Evolutionary conservation across 2,329 filamentous ascomycete genomes (phyloP).

Genomic region (Calonectria leucothoes): DNA sequence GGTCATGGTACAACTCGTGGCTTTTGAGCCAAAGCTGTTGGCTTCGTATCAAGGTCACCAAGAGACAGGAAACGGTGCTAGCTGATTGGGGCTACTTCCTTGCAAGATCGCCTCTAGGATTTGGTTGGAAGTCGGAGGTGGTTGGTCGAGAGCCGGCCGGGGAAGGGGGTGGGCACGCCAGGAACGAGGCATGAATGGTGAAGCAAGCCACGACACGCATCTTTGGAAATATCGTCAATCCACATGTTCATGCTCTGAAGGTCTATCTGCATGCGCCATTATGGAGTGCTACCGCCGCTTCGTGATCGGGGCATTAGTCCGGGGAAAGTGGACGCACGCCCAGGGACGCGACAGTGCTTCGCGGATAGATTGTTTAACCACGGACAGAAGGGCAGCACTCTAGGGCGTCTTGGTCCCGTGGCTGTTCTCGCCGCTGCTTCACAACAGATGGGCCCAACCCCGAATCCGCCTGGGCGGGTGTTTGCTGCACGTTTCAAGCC

Average conservation of each 20-base stretch:
- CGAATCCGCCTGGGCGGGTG: background rate
- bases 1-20: slow-evolving; percentile 3
- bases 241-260: background rate
- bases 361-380: background rate
- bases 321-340: slow-evolving; percentile 13
- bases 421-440: background rate
- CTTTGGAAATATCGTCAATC: background rate
- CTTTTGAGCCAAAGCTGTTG: background rate
- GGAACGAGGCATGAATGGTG: background rate
- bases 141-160: background rate
- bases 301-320: slow-evolving; percentile 2
- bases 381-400: background rate
- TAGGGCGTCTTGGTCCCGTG: background rate
- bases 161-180: background rate
- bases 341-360: background rate
- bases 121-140: background rate
- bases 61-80: background rate
- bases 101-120: slow-evolving; percentile 2
- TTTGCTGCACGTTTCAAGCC: background rate
- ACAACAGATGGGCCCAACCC: background rate
- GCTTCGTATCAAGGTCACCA: background rate
- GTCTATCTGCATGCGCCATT: background rate
- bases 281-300: background rate
- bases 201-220: slow-evolving; percentile 5
- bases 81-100: background rate